phyloP scores from a whole-genome alignment of 1,284 basidiomycete genomes.

The Megacollybia platyphylla region DNA sequence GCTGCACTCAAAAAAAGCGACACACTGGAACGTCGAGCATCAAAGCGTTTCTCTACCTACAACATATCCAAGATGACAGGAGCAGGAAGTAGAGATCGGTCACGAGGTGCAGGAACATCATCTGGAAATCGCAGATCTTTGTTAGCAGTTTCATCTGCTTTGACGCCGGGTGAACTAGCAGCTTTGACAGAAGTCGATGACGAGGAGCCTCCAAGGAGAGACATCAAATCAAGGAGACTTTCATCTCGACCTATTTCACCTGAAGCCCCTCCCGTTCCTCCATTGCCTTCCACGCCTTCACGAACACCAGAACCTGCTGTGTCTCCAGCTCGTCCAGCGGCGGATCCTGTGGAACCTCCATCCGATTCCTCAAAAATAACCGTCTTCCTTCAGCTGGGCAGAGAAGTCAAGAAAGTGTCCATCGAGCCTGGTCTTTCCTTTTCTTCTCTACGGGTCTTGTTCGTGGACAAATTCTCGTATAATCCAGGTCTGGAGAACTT shows the following conservation, averaged over 20 bases:
- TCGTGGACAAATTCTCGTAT: constrained; percentile 93
- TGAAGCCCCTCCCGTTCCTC: constrained; percentile 37
- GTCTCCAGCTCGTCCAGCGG: constrained; percentile 12
- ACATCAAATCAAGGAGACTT: constrained; percentile 9
- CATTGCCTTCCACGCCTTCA: constrained; percentile 20
- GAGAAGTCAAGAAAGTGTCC: constrained; percentile 82
- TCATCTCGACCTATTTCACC: constrained; percentile 22
- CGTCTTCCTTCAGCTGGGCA: constrained; percentile 84
- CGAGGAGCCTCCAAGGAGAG: constrained; percentile 22
- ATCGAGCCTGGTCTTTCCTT: constrained; percentile 66
- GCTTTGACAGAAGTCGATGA: constrained; percentile 63
- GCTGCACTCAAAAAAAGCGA: constrained; percentile 84
- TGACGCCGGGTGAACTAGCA: constrained; percentile 57
- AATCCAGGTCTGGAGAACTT: constrained; percentile 90
- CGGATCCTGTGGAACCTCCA: constrained; percentile 1
- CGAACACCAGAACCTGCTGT: constrained; percentile 20
- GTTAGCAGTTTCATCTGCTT: constrained; percentile 35
- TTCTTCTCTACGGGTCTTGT: constrained; percentile 69
- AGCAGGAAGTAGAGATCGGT: constrained; percentile 31
- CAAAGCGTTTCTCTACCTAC: constrained; percentile 94
- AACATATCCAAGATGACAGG: constrained; percentile 92
- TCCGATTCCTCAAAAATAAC: constrained; percentile 30
- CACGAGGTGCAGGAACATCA: constrained; percentile 17
- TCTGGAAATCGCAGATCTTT: constrained; percentile 52
- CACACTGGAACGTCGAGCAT: constrained; percentile 82